These are phyloP conservation scores for Verticillium albo-atrum DNA, from an alignment of 2,329 filamentous ascomycete genomes.

Conservation along the genomic window DNA sequence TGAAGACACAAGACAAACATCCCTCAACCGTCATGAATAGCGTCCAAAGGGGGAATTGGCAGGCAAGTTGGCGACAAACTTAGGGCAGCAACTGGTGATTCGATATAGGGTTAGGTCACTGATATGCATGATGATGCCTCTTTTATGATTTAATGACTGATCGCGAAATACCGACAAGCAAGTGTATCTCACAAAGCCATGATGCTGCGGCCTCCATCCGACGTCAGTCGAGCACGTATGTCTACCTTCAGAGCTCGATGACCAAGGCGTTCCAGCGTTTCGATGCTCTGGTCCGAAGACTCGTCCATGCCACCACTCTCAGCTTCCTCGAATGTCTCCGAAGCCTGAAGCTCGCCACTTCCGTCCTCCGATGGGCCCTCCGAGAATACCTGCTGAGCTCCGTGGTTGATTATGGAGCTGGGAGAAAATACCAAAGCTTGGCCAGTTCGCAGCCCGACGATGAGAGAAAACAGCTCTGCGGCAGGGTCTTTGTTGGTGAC, in stretches of 20 bases:
- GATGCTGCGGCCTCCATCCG: constrained; percentile 39
- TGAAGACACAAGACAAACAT: too few relatives aligned
- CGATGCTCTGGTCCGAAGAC: constrained; percentile 7
- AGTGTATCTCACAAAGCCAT: constrained; percentile 27
- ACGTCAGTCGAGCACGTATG: constrained; percentile 35
- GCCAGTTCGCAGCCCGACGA: constrained; percentile 36
- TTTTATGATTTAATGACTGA: too few relatives aligned
- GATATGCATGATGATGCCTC: too few relatives aligned
- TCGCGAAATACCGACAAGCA: too few relatives aligned
- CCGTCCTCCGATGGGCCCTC: background rate
- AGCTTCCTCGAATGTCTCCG: background rate
- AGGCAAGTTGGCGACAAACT: too few relatives aligned
- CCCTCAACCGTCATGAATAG: too few relatives aligned
- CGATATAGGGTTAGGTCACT: too few relatives aligned
- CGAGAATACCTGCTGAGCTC: constrained; percentile 5
- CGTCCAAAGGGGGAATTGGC: too few relatives aligned
- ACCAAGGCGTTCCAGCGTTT: constrained; percentile 19
- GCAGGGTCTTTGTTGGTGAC: constrained; percentile 15
- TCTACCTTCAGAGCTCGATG: constrained; percentile 34
- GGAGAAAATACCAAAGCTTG: constrained; percentile 44
- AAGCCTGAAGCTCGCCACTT: background rate
- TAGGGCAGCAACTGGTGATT: too few relatives aligned
- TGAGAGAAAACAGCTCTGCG: constrained; percentile 33
- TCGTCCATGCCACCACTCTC: background rate
- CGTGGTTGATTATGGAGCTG: constrained; percentile 26